phyloP scores from a whole-genome alignment of 257 asterid genomes.

The Capsicum pubescens region DNA sequence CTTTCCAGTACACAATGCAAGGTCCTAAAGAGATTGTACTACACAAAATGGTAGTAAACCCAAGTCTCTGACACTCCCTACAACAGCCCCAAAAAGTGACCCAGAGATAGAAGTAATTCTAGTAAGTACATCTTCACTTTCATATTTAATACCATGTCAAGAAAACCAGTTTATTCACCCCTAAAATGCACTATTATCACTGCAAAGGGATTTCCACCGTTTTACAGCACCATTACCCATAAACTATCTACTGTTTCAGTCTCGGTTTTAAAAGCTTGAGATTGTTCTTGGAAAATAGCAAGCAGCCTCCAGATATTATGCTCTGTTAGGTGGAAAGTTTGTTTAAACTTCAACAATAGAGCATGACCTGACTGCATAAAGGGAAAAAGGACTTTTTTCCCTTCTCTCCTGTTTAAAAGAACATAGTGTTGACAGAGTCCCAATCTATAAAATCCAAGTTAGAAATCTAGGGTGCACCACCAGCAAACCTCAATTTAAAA shows the following conservation, averaged over 20 bases:
- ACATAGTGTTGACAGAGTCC: not conserved
- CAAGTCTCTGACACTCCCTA: not conserved
- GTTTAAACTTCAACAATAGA: not conserved
- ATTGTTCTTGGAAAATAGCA: not conserved
- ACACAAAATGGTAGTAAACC: not conserved
- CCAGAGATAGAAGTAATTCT: not conserved
- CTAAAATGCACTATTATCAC: conserved; percentile 5
- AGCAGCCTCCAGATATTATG: not conserved
- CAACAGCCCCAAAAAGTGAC: not conserved
- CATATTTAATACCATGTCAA: conserved; percentile 10
- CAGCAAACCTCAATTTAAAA: not conserved
- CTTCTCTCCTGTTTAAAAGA: not conserved
- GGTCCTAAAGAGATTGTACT: not conserved
- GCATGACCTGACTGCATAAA: conserved; percentile 15
- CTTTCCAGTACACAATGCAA: not conserved
- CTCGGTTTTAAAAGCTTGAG: not conserved
- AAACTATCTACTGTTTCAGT: conserved; percentile 7
- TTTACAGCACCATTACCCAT: conserved; percentile 17
- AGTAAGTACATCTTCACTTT: conserved; percentile 10
- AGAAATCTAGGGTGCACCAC: not conserved
- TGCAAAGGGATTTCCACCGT: not conserved
- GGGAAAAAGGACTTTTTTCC: not conserved
- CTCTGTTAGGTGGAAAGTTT: not conserved
- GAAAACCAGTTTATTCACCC: not conserved
- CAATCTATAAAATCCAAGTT: conserved; percentile 24